A percentile compares a stretch with the other conserved stretches of the same genome.
These are phyloP conservation scores for Turritis glabra DNA, from an alignment of 345 rosid genomes.

Conservation along the genomic window DNA sequence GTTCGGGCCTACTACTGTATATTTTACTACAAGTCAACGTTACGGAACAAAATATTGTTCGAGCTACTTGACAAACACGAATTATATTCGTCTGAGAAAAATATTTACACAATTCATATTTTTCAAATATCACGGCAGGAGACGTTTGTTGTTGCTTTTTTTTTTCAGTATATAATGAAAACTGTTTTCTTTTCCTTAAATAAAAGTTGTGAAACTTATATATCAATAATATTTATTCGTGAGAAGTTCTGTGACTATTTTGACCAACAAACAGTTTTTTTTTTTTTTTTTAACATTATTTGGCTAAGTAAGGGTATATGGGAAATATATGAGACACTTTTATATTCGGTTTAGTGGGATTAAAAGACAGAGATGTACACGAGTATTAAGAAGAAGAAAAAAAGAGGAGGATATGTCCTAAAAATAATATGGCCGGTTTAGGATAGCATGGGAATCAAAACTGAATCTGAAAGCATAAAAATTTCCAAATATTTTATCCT, in stretches of 20 bases:
- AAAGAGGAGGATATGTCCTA: too few species aligned
- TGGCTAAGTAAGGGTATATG: too few species aligned
- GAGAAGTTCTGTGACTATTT: neutral
- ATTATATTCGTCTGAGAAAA: too few species aligned
- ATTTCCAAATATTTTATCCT: neutral
- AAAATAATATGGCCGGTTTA: neutral
- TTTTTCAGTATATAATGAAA: neutral
- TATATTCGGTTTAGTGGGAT: too few species aligned
- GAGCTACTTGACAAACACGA: neutral
- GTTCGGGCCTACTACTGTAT: too few species aligned
- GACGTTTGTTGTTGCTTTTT: neutral
- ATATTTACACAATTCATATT: too few species aligned
- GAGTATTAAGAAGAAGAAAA: too few species aligned
- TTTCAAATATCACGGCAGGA: constrained; percentile 17
- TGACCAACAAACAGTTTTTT: neutral
- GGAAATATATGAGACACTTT: too few species aligned
- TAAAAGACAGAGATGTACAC: too few species aligned
- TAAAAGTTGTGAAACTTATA: neutral
- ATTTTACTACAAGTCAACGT: too few species aligned
- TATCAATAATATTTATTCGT: too few species aligned
- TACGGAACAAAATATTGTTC: neutral
- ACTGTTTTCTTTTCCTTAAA: neutral
- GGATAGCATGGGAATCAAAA: neutral
- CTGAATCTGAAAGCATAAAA: neutral
- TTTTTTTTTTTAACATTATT: too few species aligned